Conservation (phyloP, 2,329 filamentous ascomycete species). For the Paraphoma sp. region DNA sequence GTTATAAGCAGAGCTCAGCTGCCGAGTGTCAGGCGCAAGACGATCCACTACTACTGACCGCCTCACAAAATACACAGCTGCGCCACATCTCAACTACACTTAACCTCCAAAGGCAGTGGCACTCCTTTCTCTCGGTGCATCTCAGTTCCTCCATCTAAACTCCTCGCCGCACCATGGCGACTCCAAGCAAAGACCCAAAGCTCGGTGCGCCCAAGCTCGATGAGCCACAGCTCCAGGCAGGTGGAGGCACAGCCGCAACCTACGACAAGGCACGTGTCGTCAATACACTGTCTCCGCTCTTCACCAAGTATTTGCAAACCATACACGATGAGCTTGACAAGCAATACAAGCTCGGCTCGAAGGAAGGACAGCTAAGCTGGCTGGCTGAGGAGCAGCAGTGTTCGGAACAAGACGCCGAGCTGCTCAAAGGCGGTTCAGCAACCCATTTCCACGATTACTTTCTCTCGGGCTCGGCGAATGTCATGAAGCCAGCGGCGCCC, state of each 20-base stretch:
- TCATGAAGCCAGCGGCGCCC: constrained; percentile 50
- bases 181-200: constrained; percentile 30
- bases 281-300: constrained; percentile 35
- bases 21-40: neutral
- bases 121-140: no score
- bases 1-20: constrained; percentile 25
- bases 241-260: constrained; percentile 43
- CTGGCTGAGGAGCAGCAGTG: constrained; percentile 40
- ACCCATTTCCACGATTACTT: constrained; percentile 52
- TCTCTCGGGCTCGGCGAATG: constrained; percentile 53
- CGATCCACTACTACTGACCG: neutral
- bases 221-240: constrained; percentile 46
- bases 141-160: neutral
- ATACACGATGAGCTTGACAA: constrained; percentile 39
- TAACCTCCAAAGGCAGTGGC: no score
- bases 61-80: no score
- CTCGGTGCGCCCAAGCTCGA: constrained; percentile 40
- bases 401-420: constrained; percentile 24
- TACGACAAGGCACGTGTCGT: constrained; percentile 35
- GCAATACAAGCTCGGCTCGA: constrained; percentile 37
- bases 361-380: constrained; percentile 41
- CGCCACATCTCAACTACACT: no score
- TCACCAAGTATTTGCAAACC: constrained; percentile 37
- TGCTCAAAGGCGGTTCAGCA: constrained; percentile 40
- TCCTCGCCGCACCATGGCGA: neutral